phyloP scores from a whole-genome alignment of 805 yeast genomes.

The Schwanniomyces sp. region DNA sequence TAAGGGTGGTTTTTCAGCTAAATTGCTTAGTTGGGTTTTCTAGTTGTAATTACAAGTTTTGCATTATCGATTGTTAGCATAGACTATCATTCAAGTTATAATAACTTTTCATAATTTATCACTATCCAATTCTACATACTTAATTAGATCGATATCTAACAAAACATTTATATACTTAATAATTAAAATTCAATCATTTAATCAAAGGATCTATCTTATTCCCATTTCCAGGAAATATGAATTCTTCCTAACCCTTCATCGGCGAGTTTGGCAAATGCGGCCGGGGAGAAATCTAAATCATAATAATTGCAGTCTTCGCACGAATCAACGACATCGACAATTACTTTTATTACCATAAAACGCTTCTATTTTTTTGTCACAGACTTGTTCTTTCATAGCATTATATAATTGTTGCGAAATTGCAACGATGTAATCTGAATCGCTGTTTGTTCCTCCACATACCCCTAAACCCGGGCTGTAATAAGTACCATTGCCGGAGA shows the following conservation, averaged over 20 bases:
- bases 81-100: background rate
- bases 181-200: background rate
- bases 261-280: slow-evolving; percentile 55
- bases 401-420: slow-evolving; percentile 45
- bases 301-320: slow-evolving; percentile 54
- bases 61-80: background rate
- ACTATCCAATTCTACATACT: background rate
- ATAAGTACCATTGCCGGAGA: slow-evolving; percentile 50
- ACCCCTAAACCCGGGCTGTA: slow-evolving; percentile 51
- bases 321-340: slow-evolving; percentile 56
- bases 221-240: slow-evolving; percentile 52
- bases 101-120: background rate
- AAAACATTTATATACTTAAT: background rate
- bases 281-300: slow-evolving; percentile 60
- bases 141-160: background rate
- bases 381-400: slow-evolving; percentile 47
- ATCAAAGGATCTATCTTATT: too few species aligned
- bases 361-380: slow-evolving; percentile 54
- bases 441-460: slow-evolving; percentile 50
- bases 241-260: slow-evolving; percentile 54
- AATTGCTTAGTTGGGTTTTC: background rate
- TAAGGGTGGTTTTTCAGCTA: background rate
- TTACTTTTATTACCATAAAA: slow-evolving; percentile 48
- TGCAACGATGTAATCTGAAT: slow-evolving; percentile 54
- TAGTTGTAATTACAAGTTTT: background rate